A percentile compares a stretch with the other conserved stretches of the same genome.
These are phyloP conservation scores for Tarenaya hassleriana DNA, from an alignment of 345 rosid genomes.

Conservation along the genomic window DNA sequence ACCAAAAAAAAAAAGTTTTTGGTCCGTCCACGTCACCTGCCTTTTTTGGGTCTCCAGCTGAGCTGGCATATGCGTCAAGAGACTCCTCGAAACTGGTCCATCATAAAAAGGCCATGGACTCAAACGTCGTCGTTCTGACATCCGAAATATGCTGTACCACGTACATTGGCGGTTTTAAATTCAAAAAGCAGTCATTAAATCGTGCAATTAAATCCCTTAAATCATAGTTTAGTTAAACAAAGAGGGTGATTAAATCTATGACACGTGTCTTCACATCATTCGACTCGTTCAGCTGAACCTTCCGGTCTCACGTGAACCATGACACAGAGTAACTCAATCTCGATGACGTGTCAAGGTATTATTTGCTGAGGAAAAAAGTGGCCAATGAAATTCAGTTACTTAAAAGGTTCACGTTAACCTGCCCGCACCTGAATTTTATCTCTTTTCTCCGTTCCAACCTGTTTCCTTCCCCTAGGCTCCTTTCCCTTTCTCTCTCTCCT, in stretches of 20 bases:
- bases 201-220: conserved; percentile 7
- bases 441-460: conserved; percentile 32
- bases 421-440: conserved; percentile 13
- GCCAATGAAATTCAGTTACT: not conserved
- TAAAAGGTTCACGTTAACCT: conserved; percentile 20
- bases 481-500: conserved; percentile 23
- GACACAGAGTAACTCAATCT: conserved; percentile 16
- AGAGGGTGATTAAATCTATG: conserved; percentile 6
- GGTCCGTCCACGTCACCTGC: conserved; percentile 24
- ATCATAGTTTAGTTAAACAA: conserved; percentile 3
- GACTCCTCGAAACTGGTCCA: conserved; percentile 20
- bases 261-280: conserved; percentile 8
- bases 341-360: conserved; percentile 11
- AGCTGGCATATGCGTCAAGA: no score
- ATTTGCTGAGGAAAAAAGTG: not conserved
- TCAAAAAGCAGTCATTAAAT: conserved; percentile 5
- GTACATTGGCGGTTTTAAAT: conserved; percentile 8
- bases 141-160: conserved; percentile 5
- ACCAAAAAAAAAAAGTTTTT: no score
- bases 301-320: conserved; percentile 20
- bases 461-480: conserved; percentile 27
- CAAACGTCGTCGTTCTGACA: conserved; percentile 6
- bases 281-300: conserved; percentile 4
- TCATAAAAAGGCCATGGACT: conserved; percentile 6
- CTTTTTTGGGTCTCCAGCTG: conserved; percentile 5